phyloP scores from a whole-genome alignment of 208 protist genomes.

The Leptomonas pyrrhocoris region DNA sequence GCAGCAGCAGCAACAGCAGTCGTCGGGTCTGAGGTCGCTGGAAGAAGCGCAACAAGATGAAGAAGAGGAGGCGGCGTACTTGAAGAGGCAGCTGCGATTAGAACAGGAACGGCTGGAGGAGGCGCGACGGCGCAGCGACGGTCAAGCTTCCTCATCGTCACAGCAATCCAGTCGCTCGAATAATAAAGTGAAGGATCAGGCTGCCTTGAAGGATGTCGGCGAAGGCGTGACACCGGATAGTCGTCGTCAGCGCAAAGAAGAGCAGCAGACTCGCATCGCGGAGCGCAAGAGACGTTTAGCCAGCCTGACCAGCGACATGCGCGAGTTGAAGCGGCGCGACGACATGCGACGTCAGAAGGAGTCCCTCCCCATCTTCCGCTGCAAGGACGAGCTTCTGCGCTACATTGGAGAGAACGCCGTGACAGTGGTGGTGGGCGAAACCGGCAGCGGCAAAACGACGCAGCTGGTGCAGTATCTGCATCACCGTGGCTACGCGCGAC shows the following conservation, averaged over 20 bases:
- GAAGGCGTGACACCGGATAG: background rate
- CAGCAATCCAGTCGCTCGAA: background rate
- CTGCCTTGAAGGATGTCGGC: background rate
- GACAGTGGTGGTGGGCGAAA: constrained; percentile 87
- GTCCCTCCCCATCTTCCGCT: constrained; percentile 75
- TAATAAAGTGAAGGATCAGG: background rate
- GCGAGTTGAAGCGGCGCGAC: constrained; percentile 32
- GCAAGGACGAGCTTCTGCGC: constrained; percentile 71
- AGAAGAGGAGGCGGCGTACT: constrained; percentile 21
- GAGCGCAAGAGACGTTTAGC: constrained; percentile 29
- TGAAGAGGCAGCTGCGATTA: constrained; percentile 33
- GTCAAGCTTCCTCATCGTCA: background rate
- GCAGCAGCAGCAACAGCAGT: background rate
- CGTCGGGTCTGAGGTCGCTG: background rate
- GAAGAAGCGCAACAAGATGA: constrained; percentile 14
- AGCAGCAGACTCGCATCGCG: constrained; percentile 21
- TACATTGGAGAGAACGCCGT: constrained; percentile 83
- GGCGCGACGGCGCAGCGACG: background rate
- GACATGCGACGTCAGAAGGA: constrained; percentile 39
- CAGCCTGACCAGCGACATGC: constrained; percentile 16
- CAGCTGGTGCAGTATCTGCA: constrained; percentile 92
- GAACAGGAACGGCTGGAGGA: constrained; percentile 29
- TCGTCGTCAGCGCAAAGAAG: constrained; percentile 26
- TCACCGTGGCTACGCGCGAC: constrained; percentile 62
- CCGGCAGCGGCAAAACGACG: constrained; percentile 92